Conservation (phyloP, 2,329 filamentous ascomycete species). For the Bipolaris oryzae region DNA sequence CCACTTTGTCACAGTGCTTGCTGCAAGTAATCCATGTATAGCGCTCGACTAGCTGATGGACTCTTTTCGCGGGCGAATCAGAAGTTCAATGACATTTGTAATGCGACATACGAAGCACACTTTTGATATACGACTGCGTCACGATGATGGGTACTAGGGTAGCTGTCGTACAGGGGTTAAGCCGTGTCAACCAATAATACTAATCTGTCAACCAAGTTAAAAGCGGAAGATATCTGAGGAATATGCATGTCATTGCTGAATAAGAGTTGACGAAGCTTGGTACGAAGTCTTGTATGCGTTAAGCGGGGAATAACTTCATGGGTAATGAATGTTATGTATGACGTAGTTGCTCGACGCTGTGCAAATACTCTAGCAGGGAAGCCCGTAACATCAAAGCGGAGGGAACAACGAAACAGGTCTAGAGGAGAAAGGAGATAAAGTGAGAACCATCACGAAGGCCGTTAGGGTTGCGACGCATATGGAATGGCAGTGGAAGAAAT, state of each 20-base stretch:
- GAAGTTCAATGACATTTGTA: not conserved
- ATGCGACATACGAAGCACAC: not conserved
- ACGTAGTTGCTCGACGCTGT: not conserved
- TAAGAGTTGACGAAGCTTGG: conserved; percentile 3
- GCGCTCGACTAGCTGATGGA: not conserved
- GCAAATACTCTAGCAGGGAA: not conserved
- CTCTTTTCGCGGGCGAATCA: conserved; percentile 8
- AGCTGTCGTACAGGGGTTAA: conserved; percentile 1
- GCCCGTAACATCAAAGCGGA: not conserved
- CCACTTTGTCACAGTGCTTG: not conserved
- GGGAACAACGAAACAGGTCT: not conserved
- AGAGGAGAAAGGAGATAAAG: not conserved
- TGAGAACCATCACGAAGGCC: conserved; percentile 6
- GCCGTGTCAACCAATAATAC: not conserved
- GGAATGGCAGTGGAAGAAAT: not conserved
- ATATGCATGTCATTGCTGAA: not conserved
- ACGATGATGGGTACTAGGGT: conserved; percentile 18
- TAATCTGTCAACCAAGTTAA: not conserved
- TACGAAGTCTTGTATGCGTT: not conserved
- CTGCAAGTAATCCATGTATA: conserved; percentile 11
- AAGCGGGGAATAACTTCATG: not conserved
- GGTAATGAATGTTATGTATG: not conserved
- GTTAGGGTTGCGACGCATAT: conserved; percentile 3
- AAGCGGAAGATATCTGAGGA: conserved; percentile 1
- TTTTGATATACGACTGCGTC: conserved; percentile 19